Base-by-base conservation (phyloP, 139 green algal genomes). In the Spirogloea muscicola region DNA sequence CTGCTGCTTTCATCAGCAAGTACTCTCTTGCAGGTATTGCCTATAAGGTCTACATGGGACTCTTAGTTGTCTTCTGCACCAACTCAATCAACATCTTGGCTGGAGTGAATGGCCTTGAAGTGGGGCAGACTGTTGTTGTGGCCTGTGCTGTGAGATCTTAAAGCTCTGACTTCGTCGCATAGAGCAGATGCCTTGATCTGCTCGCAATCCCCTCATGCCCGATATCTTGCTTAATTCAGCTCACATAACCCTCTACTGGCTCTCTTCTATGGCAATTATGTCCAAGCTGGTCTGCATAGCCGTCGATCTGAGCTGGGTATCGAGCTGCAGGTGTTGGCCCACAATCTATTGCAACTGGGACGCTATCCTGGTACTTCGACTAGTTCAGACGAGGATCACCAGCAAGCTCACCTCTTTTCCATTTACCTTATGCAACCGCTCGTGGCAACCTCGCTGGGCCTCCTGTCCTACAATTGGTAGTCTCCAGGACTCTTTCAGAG, bases 61-160 rank as follows among this genome's bases (percentile, higher is more conserved):
- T 90, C 67, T 81, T 98, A 0, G 88, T 87, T 36, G 91, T 98
- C 34, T 99, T 99, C 78, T 98, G 89, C 88, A 91, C 94, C 68
- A 99, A 99, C 82, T 89, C 87, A 44, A 96, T 99, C 86, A 99
- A 99, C 84, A 99, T 99, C 67, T 82, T 97, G 42, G 94, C 94
- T 1, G 84, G 94, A 13, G 87, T 97, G 0, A 99, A 99, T 64
- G 94, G 94, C 0, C 73, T 99, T 36, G 94, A 99, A 74, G 92
- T 87, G 0, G 93, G 92, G 4, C 94, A 99, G 84, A 97, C 91
- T 0, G 89, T 95, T 73, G 81, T 99, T 58, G 92, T 97, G 3
- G 84, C 90, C 0, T 90, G 84, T 40, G 89, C 92, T 21, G 87
- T 98, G 48, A 41, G 74, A 6, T 10, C 60, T 62, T 55, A 21